Percentiles rank a stretch among this genome's conserved stretches.
These are phyloP conservation scores for Suillus paluster DNA, from an alignment of 768 basidiomycete genomes.

Conservation along the genomic window DNA sequence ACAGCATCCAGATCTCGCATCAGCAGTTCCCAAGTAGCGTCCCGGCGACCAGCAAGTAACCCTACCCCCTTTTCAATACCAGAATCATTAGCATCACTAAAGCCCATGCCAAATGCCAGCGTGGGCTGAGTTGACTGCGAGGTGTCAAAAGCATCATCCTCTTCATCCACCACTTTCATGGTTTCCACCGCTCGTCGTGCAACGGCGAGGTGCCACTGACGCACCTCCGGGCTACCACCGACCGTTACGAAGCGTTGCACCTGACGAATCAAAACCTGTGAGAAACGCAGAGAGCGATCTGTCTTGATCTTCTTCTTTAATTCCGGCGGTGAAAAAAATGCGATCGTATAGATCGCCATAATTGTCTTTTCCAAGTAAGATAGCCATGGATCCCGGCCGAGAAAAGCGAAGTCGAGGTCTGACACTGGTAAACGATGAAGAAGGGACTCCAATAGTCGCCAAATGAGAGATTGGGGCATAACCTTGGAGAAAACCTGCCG, in stretches of 20 bases:
- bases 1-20: slow-evolving; percentile 76
- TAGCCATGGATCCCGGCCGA: slow-evolving; percentile 69
- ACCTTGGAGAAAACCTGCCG: slow-evolving; percentile 70
- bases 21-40: slow-evolving; percentile 72
- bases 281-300: slow-evolving; percentile 69
- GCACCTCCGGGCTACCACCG: slow-evolving; percentile 52
- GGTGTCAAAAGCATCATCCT: slow-evolving; percentile 73
- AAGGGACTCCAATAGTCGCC: slow-evolving; percentile 67
- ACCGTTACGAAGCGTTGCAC: slow-evolving; percentile 62
- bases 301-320: slow-evolving; percentile 73
- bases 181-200: slow-evolving; percentile 75
- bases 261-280: slow-evolving; percentile 71
- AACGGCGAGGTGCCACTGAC: slow-evolving; percentile 55
- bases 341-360: slow-evolving; percentile 85
- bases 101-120: slow-evolving; percentile 86
- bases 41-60: slow-evolving; percentile 72
- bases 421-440: slow-evolving; percentile 84
- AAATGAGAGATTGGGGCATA: slow-evolving; percentile 61
- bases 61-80: slow-evolving; percentile 75
- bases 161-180: slow-evolving; percentile 79
- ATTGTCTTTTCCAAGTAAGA: slow-evolving; percentile 79
- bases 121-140: slow-evolving; percentile 60
- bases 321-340: slow-evolving; percentile 78
- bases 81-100: slow-evolving; percentile 71
- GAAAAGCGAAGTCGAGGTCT: slow-evolving; percentile 73